Evolutionary conservation across 306 rosid species (phyloP), one percentile per base, ranked within the genome.

Genomic region (Quillaja saponaria): DNA sequence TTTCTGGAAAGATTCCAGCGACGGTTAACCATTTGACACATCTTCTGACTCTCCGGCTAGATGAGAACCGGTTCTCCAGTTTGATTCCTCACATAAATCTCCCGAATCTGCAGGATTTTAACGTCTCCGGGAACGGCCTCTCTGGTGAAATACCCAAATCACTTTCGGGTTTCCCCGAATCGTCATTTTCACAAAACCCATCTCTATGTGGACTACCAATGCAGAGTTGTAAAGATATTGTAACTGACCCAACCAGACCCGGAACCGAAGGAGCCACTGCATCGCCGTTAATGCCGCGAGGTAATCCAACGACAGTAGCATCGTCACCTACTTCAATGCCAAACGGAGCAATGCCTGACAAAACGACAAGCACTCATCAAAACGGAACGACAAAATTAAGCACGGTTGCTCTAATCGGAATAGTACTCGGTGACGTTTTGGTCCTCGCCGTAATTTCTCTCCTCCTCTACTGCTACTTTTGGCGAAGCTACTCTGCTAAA

Each of bases 201-300:
- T 82, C 70, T 1, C 77, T 91, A 0, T 90, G 97, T 10, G 96
- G 97, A 13, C 48, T 59, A 1, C 97, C 97, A 3, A 13, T 87
- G 37, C 76, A 31, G 35, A 65, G 45, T 21, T 87, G 97, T 11
- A 76, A 74, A 15, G 71, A 56, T 13, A 8, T 55, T 1, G 51
- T 25, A 0, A 44, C 50, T 8, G 71, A 88, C 66, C 97, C 95
- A 6, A 76, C 70, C 0, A 72, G 69, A 45, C 95, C 97, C n/a
- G 86, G 96, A 70, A 83, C 95, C 20, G 80, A 49, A 2, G 95
- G 96, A 15, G 92, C 95, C 9, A 72, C 84, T 0, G 95, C 91
- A 6, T 83, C 97, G 1, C 88, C 94, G 1, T 40, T 87, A 47
- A 65, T 50, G 9, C 90, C 86, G 0, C 57, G 58, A 0, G 25